Conservation (phyloP, 2,329 filamentous ascomycete genomes). For the Arthrinium phaeospermum region DNA sequence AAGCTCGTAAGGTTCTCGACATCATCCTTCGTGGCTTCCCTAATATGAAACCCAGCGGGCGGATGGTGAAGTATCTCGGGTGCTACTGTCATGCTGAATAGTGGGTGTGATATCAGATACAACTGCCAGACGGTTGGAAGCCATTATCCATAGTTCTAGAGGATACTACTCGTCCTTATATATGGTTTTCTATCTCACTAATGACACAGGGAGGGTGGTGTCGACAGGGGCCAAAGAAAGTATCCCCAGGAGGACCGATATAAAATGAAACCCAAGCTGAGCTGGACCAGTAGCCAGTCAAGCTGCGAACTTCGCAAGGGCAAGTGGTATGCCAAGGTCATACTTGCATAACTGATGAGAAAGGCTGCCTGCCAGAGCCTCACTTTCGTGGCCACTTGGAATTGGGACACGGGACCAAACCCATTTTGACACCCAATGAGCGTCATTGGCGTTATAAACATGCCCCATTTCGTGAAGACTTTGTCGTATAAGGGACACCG, state of each 20-base stretch:
- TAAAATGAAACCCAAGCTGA: neutral
- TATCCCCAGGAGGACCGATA: neutral
- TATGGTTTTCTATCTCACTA: neutral
- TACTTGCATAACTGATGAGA: neutral
- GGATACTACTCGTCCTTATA: neutral
- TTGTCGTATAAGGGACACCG: neutral
- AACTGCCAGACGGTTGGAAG: neutral
- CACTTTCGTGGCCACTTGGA: neutral
- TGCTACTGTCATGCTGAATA: neutral
- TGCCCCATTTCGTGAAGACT: neutral
- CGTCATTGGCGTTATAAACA: neutral
- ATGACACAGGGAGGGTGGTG: neutral
- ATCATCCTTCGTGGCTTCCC: conserved; percentile 23
- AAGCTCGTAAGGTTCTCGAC: conserved; percentile 21
- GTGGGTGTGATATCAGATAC: neutral
- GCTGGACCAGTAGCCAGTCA: neutral
- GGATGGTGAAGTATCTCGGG: conserved; percentile 10
- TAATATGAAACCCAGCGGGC: conserved; percentile 23
- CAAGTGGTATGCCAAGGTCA: neutral
- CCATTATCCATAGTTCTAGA: neutral
- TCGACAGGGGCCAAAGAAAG: neutral
- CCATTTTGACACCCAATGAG: neutral
- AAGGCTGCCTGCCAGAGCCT: neutral
- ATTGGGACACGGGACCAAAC: neutral
- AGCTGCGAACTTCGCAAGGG: neutral